Evolutionary conservation across 768 basidiomycete species (phyloP).

Genomic region (Mycena polygramma): DNA sequence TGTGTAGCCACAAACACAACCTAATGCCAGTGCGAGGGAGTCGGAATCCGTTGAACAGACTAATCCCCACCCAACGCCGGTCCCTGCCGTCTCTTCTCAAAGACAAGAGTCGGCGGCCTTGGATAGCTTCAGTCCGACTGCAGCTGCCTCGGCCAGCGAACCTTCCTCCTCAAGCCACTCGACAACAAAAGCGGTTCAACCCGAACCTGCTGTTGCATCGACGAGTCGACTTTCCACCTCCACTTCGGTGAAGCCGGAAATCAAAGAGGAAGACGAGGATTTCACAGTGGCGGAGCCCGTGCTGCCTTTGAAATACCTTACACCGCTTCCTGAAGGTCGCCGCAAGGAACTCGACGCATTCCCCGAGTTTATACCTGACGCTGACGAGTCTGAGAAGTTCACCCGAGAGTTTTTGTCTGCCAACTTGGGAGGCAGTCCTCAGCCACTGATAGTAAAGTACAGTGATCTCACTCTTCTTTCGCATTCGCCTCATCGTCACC

Average conservation of each 20-base stretch:
- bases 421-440: constrained; percentile 55
- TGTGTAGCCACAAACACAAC: neutral
- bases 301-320: constrained; percentile 28
- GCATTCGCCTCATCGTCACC: constrained; percentile 7
- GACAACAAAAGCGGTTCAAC: neutral
- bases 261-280: constrained; percentile 21
- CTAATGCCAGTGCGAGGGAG: constrained; percentile 6
- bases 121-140: too few relatives aligned
- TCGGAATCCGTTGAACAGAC: neutral
- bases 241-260: constrained; percentile 31
- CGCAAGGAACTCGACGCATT: constrained; percentile 41
- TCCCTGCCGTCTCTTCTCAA: neutral
- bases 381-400: constrained; percentile 47
- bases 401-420: constrained; percentile 53
- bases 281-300: constrained; percentile 9
- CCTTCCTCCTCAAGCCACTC: neutral
- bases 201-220: neutral
- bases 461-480: neutral
- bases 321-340: constrained; percentile 39
- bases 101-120: neutral
- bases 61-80: neutral
- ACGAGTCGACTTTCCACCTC: constrained; percentile 1
- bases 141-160: neutral
- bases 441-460: constrained; percentile 55
- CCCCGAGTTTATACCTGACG: constrained; percentile 42